Conservation (phyloP, 2,329 filamentous ascomycete genomes). For the Didymella lethalis region DNA sequence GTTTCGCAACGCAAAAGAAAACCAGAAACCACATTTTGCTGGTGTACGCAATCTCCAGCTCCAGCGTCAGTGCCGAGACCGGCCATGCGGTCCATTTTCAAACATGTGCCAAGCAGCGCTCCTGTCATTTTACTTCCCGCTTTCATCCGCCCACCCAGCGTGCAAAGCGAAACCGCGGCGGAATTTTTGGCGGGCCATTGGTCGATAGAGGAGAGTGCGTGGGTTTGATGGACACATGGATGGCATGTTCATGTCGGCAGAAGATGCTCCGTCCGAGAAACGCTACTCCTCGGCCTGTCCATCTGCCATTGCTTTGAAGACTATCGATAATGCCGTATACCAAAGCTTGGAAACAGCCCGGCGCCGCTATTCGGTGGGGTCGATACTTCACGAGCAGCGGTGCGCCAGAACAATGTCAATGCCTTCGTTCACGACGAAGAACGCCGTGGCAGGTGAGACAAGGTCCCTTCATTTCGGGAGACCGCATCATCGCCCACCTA, state of each 20-base stretch:
- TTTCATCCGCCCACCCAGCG: constrained; percentile 20
- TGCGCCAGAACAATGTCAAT: constrained; percentile 24
- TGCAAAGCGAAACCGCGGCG: constrained; percentile 38
- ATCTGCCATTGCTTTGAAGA: constrained; percentile 26
- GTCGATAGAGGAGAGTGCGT: constrained; percentile 31
- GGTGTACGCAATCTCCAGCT: constrained; percentile 42
- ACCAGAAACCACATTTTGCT: constrained; percentile 13
- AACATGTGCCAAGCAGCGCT: constrained; percentile 44
- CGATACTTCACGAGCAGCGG: constrained; percentile 28
- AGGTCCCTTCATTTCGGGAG: constrained; percentile 52
- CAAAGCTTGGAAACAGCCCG: constrained; percentile 29
- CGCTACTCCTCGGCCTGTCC: constrained; percentile 17
- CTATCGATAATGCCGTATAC: constrained; percentile 19
- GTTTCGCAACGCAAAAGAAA: constrained; percentile 45
- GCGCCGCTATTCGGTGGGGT: constrained; percentile 25
- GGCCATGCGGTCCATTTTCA: constrained; percentile 36
- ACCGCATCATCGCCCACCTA: constrained; percentile 49
- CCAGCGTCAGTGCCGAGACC: constrained; percentile 29
- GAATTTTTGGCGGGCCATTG: constrained; percentile 43
- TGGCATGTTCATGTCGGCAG: constrained; percentile 36
- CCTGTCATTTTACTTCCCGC: constrained; percentile 23
- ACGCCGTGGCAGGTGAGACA: constrained; percentile 42
- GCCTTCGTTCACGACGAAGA: constrained; percentile 1
- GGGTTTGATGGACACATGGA: constrained; percentile 50
- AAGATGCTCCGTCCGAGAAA: constrained; percentile 33